Conservation (phyloP, 441 rosid genomes). For the Flueggea neowawraea region DNA sequence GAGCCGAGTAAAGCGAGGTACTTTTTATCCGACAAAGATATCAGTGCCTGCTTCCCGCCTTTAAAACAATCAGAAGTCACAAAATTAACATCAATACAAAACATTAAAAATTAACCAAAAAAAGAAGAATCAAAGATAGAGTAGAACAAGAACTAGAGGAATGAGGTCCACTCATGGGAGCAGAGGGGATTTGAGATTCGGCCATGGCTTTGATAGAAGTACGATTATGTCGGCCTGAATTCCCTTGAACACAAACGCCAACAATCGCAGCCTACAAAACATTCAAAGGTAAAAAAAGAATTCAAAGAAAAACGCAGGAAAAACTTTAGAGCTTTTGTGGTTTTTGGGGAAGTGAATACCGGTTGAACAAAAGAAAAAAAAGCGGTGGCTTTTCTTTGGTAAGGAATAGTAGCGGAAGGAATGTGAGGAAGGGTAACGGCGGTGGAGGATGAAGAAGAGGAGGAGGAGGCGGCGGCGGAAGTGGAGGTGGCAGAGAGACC, state of each 20-base stretch:
- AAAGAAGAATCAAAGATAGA: neutral
- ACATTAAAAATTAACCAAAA: neutral
- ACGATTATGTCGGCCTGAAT: conserved; percentile 26
- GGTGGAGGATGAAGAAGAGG: too few relatives aligned
- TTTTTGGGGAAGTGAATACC: neutral
- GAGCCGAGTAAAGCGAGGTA: conserved; percentile 62
- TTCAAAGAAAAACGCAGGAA: neutral
- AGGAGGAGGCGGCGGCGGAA: neutral
- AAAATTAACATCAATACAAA: too few relatives aligned
- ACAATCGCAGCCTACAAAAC: conserved; percentile 12
- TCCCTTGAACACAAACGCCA: too few relatives aligned
- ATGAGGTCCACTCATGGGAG: conserved; percentile 21
- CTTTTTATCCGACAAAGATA: conserved; percentile 83
- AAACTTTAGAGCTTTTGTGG: neutral
- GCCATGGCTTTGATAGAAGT: conserved; percentile 60
- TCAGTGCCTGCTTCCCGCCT: conserved; percentile 71
- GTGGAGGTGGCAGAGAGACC: neutral
- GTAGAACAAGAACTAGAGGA: conserved; percentile 38
- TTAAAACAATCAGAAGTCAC: conserved; percentile 8
- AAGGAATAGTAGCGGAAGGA: neutral
- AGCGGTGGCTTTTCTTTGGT: neutral
- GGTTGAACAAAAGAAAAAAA: neutral
- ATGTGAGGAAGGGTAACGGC: neutral
- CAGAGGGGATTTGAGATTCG: conserved; percentile 40
- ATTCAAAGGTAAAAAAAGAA: neutral